Evolutionary conservation across 106 monocot species (phyloP), one percentile per base, ranked within the genome.

Genomic region (Gastrodia elata): DNA sequence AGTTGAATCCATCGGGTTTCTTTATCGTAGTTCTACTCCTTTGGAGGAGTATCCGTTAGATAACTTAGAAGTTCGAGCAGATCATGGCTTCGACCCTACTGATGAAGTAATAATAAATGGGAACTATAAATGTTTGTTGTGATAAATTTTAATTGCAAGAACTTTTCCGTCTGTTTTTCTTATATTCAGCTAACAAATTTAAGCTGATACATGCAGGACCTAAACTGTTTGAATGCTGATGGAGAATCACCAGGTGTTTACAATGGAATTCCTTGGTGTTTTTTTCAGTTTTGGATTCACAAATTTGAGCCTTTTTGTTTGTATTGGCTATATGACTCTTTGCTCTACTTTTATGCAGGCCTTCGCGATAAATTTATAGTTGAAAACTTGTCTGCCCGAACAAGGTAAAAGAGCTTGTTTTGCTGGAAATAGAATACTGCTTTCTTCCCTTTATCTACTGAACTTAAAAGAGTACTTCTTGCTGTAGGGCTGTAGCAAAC

Each of bases 31-130:
- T 76, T 58, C 79, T 8, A 46, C 52, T 83, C 52, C 58, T 74
- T 44, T 80, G 20, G 75, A 80, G 34, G 86, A 84, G 49, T 77
- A 75, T 15, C 52, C 15, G 27, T 26, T 74, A 7, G 71, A 73
- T 83, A 65, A 83, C 39, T 72, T 14, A 8, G 70, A 65, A 36
- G 0, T 68, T 4, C 74, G 78, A 41, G 77, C 77, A 39, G 55
- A 55, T 20, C 82, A 79, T 61, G 64, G 72, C 32, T 70, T 34
- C 39, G 55, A 64, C 46, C 81, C 85, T 76, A 42, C 82, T 34
- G 61, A 61, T 61, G 77, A 80, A n/a, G n/a, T n/a, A n/a, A n/a
- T n/a, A n/a, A n/a, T n/a, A n/a, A n/a, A n/a, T n/a, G n/a, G n/a
- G n/a, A n/a, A n/a, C n/a, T n/a, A n/a, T n/a, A n/a, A n/a, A n/a